Conservation (phyloP, 1,284 basidiomycete species). For the Trichosporon sp. region DNA sequence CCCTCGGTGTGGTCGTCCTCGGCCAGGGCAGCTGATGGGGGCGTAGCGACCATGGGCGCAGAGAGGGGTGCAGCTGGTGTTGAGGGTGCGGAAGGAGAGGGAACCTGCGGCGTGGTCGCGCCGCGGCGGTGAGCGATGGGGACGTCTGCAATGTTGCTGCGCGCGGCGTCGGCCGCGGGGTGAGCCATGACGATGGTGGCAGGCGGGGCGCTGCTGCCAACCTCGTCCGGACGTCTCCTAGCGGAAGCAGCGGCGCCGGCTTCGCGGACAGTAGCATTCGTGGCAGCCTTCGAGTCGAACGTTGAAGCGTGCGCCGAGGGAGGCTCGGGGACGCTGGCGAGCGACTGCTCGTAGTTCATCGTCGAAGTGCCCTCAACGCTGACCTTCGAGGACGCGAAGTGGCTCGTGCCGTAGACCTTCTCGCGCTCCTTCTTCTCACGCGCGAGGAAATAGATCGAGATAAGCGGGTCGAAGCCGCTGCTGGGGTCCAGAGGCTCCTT, state of each 20-base stretch:
- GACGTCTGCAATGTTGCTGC: slow-evolving; percentile 47
- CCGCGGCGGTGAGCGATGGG: slow-evolving; percentile 58
- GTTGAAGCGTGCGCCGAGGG: slow-evolving; percentile 60
- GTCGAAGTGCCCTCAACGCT: slow-evolving; percentile 51
- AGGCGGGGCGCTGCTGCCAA: slow-evolving; percentile 20
- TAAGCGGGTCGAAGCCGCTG: slow-evolving; percentile 86
- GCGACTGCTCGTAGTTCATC: slow-evolving; percentile 68
- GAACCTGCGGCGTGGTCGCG: slow-evolving; percentile 25
- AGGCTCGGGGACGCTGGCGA: slow-evolving; percentile 77
- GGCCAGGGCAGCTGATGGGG: not conserved
- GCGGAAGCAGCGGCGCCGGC: slow-evolving; percentile 46
- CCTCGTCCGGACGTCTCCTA: slow-evolving; percentile 47
- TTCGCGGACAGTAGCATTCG: slow-evolving; percentile 13
- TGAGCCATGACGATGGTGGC: slow-evolving; percentile 54
- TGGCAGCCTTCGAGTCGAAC: slow-evolving; percentile 35
- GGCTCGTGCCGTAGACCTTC: slow-evolving; percentile 85
- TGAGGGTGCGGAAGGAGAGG: slow-evolving; percentile 38
- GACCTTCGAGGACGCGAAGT: slow-evolving; percentile 90
- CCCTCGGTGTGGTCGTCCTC: not conserved
- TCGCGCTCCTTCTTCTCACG: slow-evolving; percentile 94
- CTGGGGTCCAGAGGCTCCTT: slow-evolving; percentile 74
- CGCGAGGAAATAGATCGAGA: slow-evolving; percentile 95
- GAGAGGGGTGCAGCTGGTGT: slow-evolving; percentile 59
- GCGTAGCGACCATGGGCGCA: slow-evolving; percentile 61
- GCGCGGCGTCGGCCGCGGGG: slow-evolving; percentile 50